Percentiles rank a stretch among this genome's conserved stretches.
Evolutionary conservation across 176 grass and related monocot genomes (phyloP).

Genomic region (Ampelocalamus luodianensis): DNA sequence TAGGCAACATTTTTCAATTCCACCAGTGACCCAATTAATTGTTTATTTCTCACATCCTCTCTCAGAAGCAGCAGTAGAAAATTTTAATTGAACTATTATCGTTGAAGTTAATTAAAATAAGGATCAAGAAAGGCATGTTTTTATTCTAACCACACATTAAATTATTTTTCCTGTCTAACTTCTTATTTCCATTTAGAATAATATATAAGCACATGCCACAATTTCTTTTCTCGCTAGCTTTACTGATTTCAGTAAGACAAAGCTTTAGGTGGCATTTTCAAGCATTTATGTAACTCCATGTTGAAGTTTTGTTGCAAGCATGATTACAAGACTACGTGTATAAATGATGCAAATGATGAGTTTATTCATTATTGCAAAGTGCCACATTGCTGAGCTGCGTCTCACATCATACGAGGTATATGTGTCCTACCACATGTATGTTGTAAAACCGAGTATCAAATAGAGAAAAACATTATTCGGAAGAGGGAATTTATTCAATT

Average conservation of each 20-base stretch:
- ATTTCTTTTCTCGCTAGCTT: neutral
- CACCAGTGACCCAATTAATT: neutral
- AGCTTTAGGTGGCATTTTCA: conserved; percentile 2
- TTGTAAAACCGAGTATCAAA: too few species aligned
- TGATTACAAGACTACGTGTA: conserved; percentile 6
- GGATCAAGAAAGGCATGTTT: neutral
- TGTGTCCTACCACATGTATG: neutral
- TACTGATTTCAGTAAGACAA: neutral
- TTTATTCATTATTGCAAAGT: neutral
- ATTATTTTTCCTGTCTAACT: neutral
- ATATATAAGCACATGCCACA: neutral
- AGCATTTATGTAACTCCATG: neutral
- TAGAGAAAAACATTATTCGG: too few species aligned
- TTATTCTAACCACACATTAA: neutral
- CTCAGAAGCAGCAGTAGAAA: neutral
- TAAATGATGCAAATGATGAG: neutral
- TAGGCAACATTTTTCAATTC: neutral
- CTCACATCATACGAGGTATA: neutral
- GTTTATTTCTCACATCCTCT: neutral
- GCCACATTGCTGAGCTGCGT: neutral
- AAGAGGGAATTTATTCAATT: too few species aligned
- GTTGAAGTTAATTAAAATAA: neutral
- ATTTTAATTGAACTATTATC: neutral
- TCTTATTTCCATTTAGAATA: neutral
- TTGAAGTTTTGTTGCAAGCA: neutral